A percentile compares a stretch with the other conserved stretches of the same genome.
These are phyloP conservation scores for Eruca vesicaria DNA, from an alignment of 441 rosid species.

Conservation along the genomic window DNA sequence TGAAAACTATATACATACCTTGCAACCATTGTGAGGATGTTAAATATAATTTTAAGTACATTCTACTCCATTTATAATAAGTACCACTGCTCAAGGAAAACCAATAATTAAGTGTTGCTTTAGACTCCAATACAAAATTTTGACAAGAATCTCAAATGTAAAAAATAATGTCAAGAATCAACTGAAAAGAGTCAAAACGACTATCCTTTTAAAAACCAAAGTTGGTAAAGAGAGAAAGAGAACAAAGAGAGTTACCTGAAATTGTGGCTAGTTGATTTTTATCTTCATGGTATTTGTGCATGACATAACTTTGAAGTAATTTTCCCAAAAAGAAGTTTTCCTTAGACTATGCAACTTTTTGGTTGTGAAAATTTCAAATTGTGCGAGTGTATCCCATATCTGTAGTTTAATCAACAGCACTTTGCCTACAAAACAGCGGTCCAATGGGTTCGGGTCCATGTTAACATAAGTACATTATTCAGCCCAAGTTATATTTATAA, in stretches of 20 bases:
- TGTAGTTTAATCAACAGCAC: neutral
- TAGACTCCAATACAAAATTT: no score
- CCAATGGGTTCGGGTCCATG: neutral
- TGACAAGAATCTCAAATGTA: no score
- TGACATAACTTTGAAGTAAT: neutral
- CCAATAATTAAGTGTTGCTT: no score
- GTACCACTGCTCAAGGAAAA: no score
- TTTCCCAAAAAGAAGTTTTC: conserved; percentile 13
- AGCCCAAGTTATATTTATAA: neutral
- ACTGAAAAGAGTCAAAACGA: no score
- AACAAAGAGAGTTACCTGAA: neutral
- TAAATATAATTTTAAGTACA: no score
- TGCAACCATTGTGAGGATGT: no score
- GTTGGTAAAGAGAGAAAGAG: no score
- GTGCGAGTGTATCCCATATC: neutral
- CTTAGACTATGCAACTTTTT: conserved; percentile 18
- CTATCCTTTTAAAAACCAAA: no score
- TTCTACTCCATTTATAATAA: no score
- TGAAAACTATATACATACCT: neutral
- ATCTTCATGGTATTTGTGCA: neutral
- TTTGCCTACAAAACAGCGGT: neutral
- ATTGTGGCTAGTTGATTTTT: no score
- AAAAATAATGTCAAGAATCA: no score
- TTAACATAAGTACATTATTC: neutral
- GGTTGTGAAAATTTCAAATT: neutral